phyloP scores from a whole-genome alignment of 2,329 filamentous ascomycete species.

The Pseudogymnoascus sp. region DNA sequence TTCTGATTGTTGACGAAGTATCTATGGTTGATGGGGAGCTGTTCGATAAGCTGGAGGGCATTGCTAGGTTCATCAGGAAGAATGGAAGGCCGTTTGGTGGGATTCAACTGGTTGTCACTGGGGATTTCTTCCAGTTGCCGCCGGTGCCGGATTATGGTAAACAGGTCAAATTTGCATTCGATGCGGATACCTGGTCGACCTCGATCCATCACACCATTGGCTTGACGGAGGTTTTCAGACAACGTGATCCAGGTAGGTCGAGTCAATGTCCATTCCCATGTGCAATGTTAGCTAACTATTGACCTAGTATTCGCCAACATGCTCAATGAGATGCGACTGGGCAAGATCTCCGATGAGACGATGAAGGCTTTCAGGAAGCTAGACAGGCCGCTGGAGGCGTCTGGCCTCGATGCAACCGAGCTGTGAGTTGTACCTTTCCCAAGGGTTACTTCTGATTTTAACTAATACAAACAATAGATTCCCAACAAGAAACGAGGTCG shows the following conservation, averaged over 20 bases:
- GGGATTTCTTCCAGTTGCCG: conserved; percentile 95
- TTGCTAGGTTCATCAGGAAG: conserved; percentile 78
- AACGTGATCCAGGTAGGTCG: conserved; percentile 65
- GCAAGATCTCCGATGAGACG: conserved; percentile 68
- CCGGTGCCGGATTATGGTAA: conserved; percentile 75
- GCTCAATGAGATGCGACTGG: conserved; percentile 96
- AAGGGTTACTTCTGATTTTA: background rate
- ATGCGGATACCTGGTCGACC: conserved; percentile 84
- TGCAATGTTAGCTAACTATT: background rate
- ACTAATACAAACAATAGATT: conserved; percentile 47
- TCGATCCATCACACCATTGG: conserved; percentile 94
- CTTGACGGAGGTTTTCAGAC: conserved; percentile 90
- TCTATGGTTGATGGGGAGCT: conserved; percentile 98
- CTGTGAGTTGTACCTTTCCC: conserved; percentile 42
- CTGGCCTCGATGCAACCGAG: conserved; percentile 77
- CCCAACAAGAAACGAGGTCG: conserved; percentile 83
- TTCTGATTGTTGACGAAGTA: conserved; percentile 87
- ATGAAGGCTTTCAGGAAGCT: conserved; percentile 69
- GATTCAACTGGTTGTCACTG: conserved; percentile 91
- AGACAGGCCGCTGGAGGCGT: conserved; percentile 60
- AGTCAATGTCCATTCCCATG: background rate
- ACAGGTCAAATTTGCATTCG: conserved; percentile 82
- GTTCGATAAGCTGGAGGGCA: conserved; percentile 89
- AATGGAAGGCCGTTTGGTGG: conserved; percentile 91
- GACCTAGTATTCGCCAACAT: conserved; percentile 72